These are phyloP conservation scores for Aspergillus japonicus DNA, from an alignment of 2,329 filamentous ascomycete genomes.

Conservation along the genomic window DNA sequence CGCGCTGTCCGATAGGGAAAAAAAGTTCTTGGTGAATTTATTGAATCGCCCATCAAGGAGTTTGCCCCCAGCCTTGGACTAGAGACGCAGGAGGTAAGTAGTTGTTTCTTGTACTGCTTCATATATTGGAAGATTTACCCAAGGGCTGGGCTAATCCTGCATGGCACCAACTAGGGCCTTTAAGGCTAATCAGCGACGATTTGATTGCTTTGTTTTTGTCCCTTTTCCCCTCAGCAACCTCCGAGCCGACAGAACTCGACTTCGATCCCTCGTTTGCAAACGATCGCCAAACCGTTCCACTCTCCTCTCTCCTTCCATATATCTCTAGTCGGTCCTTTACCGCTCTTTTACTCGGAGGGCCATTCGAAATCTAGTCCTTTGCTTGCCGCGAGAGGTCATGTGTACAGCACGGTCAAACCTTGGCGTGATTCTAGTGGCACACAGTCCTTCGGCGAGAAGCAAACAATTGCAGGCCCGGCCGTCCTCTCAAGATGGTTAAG, in stretches of 20 bases:
- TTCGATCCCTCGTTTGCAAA: background rate
- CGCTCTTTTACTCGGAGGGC: background rate
- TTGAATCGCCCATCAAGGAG: background rate
- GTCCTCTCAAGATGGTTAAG: constrained; percentile 60
- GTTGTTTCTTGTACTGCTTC: background rate
- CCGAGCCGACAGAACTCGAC: background rate
- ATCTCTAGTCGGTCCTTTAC: background rate
- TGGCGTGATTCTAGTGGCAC: constrained; percentile 14
- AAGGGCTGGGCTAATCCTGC: background rate
- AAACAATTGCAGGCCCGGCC: background rate
- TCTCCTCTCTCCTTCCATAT: background rate
- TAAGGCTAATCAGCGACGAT: background rate
- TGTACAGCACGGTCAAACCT: constrained; percentile 15
- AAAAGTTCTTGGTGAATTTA: constrained; percentile 7
- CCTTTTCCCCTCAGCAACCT: background rate
- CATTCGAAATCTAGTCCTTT: background rate
- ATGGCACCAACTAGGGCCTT: background rate
- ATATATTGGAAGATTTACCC: background rate
- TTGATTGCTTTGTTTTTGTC: background rate
- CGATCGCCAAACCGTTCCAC: background rate
- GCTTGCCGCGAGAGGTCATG: constrained; percentile 20
- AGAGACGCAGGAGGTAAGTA: background rate
- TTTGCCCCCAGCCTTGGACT: background rate
- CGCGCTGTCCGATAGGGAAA: constrained; percentile 5
- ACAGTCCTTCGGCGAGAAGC: constrained; percentile 12